Conservation (phyloP, 2,329 filamentous ascomycete genomes). For the Colletotrichum sansevieriae region DNA sequence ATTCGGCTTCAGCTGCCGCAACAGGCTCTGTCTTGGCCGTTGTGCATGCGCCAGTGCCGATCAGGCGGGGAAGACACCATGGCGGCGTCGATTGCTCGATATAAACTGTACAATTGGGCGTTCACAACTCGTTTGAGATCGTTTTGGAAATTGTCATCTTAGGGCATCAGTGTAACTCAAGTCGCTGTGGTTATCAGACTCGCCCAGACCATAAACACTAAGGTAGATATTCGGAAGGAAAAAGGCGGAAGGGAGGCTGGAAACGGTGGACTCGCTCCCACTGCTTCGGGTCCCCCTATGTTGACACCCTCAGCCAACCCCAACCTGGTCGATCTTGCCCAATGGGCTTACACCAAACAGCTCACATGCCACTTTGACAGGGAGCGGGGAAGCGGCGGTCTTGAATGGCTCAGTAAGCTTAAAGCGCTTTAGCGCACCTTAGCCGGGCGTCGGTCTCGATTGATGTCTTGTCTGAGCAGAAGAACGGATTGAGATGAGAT, state of each 20-base stretch:
- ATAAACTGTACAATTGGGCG: not conserved
- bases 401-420: slow-evolving; percentile 29
- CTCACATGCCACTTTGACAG: slow-evolving; percentile 33
- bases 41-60: slow-evolving; percentile 26
- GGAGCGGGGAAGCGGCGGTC: slow-evolving; percentile 16
- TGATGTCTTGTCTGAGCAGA: not conserved
- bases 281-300: not conserved
- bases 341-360: slow-evolving; percentile 41
- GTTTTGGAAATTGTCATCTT: too few species aligned
- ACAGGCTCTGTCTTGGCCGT: slow-evolving; percentile 21
- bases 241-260: not conserved
- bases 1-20: slow-evolving; percentile 28
- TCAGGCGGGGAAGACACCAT: slow-evolving; percentile 14
- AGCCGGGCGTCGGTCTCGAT: slow-evolving; percentile 10
- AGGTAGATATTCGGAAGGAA: not conserved
- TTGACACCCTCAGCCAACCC: slow-evolving; percentile 4
- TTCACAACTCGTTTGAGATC: not conserved
- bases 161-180: too few species aligned
- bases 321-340: not conserved
- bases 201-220: not conserved
- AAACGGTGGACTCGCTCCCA: not conserved
- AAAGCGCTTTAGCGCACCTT: slow-evolving; percentile 11
- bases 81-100: not conserved
- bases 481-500: slow-evolving; percentile 34
- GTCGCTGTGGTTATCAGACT: too few species aligned